Evolutionary conservation across 345 rosid genomes (phyloP).

Genomic region (Firmiana major): DNA sequence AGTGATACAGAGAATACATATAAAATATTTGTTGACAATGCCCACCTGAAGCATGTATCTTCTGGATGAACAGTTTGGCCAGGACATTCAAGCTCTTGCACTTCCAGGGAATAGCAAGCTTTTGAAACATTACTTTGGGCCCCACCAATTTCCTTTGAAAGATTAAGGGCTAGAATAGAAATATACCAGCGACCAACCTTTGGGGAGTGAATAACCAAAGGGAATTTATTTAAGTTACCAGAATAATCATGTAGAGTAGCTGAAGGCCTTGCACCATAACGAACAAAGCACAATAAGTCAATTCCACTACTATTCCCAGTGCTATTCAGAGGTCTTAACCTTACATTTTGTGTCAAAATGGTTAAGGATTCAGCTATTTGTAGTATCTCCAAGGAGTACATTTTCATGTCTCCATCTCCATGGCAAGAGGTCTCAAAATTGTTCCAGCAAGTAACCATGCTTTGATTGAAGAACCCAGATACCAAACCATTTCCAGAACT

Average conservation of each 20-base stretch:
- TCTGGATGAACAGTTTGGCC: constrained; percentile 61
- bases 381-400: constrained; percentile 58
- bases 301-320: constrained; percentile 24
- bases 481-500: constrained; percentile 19
- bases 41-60: constrained; percentile 73
- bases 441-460: constrained; percentile 54
- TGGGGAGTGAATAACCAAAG: constrained; percentile 63
- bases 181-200: constrained; percentile 82
- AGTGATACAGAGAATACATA: not conserved
- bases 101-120: constrained; percentile 67
- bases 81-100: constrained; percentile 66
- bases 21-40: not conserved
- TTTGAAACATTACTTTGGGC: constrained; percentile 25
- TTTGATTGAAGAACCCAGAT: constrained; percentile 28
- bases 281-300: constrained; percentile 57
- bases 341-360: constrained; percentile 41
- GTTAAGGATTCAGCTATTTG: constrained; percentile 60
- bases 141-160: constrained; percentile 34
- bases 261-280: constrained; percentile 79
- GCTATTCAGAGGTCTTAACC: constrained; percentile 30
- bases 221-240: constrained; percentile 44
- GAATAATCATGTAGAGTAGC: constrained; percentile 64
- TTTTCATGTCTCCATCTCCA: constrained; percentile 48
- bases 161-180: constrained; percentile 44
- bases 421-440: constrained; percentile 49